These are phyloP conservation scores for Lenwebbia sp. DNA, from an alignment of 345 rosid genomes.

Conservation along the genomic window DNA sequence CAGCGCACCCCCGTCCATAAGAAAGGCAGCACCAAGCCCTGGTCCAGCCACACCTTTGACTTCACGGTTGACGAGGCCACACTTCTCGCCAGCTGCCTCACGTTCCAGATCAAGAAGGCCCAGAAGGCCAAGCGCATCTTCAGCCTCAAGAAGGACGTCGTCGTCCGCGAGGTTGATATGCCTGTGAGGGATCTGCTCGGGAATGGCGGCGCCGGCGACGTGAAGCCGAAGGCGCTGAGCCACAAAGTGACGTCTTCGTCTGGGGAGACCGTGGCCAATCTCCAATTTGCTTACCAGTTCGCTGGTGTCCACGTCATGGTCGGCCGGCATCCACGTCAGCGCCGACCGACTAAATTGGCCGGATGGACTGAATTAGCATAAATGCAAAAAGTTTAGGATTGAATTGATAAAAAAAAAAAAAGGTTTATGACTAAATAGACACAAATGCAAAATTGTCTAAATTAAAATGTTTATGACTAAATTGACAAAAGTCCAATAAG, in stretches of 20 bases:
- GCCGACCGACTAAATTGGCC: no score
- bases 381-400: no score
- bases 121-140: conserved; percentile 24
- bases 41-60: conserved; percentile 20
- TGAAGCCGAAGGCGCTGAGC: conserved; percentile 9
- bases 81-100: conserved; percentile 23
- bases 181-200: conserved; percentile 46
- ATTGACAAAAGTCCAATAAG: no score
- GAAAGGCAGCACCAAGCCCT: conserved; percentile 36
- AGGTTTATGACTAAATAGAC: no score
- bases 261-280: conserved; percentile 22
- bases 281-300: conserved; percentile 24
- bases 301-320: no score
- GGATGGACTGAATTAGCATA: no score
- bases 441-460: no score
- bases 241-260: neutral
- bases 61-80: conserved; percentile 45
- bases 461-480: no score
- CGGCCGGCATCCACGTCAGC: no score
- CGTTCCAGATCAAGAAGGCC: conserved; percentile 15
- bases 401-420: no score
- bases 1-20: conserved; percentile 33
- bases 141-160: conserved; percentile 31
- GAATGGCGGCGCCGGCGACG: neutral
- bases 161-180: conserved; percentile 39